Percentiles rank a stretch among this genome's conserved stretches.
Evolutionary conservation across 2,329 filamentous ascomycete species (phyloP).

Genomic region (Aspergillus cejpii): DNA sequence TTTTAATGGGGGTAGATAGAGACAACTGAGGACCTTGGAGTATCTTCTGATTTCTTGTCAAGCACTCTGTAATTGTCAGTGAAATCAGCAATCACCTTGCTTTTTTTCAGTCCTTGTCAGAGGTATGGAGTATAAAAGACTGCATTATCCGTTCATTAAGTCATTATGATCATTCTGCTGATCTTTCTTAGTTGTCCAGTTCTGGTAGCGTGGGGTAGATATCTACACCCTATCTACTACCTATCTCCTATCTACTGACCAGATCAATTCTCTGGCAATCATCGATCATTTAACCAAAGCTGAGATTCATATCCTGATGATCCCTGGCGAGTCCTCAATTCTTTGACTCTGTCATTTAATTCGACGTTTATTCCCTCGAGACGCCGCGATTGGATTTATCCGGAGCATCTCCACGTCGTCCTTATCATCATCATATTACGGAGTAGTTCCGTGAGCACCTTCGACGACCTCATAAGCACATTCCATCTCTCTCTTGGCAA

Average conservation of each 20-base stretch:
- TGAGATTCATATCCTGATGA: constrained; percentile 5
- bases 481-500: constrained; percentile 1
- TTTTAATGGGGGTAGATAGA: too few relatives aligned
- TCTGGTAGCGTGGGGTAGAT: constrained; percentile 8
- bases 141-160: neutral
- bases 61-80: too few relatives aligned
- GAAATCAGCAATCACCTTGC: neutral
- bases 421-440: neutral
- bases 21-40: too few relatives aligned
- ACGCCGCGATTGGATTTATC: neutral
- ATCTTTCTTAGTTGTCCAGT: too few relatives aligned
- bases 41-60: too few relatives aligned
- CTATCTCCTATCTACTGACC: neutral
- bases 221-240: too few relatives aligned
- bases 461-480: neutral
- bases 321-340: constrained; percentile 5
- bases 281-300: constrained; percentile 6
- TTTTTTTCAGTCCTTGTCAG: neutral
- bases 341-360: constrained; percentile 7
- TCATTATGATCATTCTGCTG: neutral
- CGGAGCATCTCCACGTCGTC: neutral
- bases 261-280: constrained; percentile 1
- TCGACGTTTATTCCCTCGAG: neutral
- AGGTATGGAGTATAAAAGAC: too few relatives aligned
- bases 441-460: neutral